Conservation (phyloP, 2,329 filamentous ascomycete species). For the Coniochaeta pulveracea region DNA sequence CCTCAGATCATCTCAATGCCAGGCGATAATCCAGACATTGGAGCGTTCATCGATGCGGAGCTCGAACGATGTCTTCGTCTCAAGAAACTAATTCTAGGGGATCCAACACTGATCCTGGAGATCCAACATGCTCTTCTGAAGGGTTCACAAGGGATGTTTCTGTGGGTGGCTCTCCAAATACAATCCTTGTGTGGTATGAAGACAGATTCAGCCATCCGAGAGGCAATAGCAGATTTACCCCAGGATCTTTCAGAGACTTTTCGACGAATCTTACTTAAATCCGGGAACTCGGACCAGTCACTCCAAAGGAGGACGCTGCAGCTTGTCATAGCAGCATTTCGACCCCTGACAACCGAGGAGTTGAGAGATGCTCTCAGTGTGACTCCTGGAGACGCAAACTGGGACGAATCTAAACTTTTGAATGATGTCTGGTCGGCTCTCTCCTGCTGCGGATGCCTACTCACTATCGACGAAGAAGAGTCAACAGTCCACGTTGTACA, state of each 20-base stretch:
- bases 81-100: constrained; percentile 7
- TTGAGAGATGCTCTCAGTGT: constrained; percentile 27
- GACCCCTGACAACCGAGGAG: constrained; percentile 20
- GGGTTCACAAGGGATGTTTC: constrained; percentile 25
- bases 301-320: constrained; percentile 19
- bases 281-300: constrained; percentile 5
- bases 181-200: constrained; percentile 19
- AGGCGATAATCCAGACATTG: constrained; percentile 15
- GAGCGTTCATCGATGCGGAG: constrained; percentile 10
- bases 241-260: constrained; percentile 19
- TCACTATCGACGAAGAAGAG: constrained; percentile 23
- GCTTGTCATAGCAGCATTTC: constrained; percentile 17
- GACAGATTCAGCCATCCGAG: constrained; percentile 23
- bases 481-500: constrained; percentile 19
- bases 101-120: constrained; percentile 10
- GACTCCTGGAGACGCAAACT: constrained; percentile 15
- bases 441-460: constrained; percentile 20
- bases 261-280: constrained; percentile 16
- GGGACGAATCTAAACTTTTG: constrained; percentile 12
- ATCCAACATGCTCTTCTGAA: constrained; percentile 11
- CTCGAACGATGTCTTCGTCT: constrained; percentile 5
- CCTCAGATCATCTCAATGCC: constrained; percentile 7
- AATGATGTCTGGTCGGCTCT: constrained; percentile 16
- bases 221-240: constrained; percentile 19
- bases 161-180: constrained; percentile 24